Evolutionary conservation across 2,329 filamentous ascomycete genomes (phyloP).

Genomic region (Sporothrix sp.): DNA sequence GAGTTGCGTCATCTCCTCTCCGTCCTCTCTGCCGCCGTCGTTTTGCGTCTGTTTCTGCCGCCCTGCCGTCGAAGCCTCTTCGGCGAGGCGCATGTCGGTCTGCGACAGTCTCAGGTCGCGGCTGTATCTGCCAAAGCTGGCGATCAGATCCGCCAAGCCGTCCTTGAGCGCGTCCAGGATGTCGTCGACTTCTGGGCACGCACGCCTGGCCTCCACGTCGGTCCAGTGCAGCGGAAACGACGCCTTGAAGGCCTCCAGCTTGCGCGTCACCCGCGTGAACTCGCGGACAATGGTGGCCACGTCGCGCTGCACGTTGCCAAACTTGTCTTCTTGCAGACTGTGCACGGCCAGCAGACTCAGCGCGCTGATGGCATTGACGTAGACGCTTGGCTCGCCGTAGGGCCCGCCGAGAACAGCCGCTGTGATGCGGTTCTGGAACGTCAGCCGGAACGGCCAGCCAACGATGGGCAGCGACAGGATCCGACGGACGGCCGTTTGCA

Average conservation of each 20-base stretch:
- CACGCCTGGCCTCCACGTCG: slow-evolving; percentile 50
- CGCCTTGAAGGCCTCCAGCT: slow-evolving; percentile 57
- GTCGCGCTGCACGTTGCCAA: slow-evolving; percentile 76
- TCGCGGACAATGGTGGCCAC: slow-evolving; percentile 64
- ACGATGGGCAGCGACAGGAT: slow-evolving; percentile 41
- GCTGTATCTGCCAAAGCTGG: slow-evolving; percentile 65
- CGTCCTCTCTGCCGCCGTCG: not conserved
- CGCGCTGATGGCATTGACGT: slow-evolving; percentile 62
- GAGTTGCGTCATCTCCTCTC: slow-evolving; percentile 8
- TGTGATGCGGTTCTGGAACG: slow-evolving; percentile 54
- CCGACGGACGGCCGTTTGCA: slow-evolving; percentile 37
- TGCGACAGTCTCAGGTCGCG: slow-evolving; percentile 58
- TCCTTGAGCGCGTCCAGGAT: slow-evolving; percentile 55
- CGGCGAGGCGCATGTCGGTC: slow-evolving; percentile 64
- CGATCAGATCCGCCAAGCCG: slow-evolving; percentile 55
- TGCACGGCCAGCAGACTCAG: slow-evolving; percentile 59
- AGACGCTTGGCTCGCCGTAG: slow-evolving; percentile 56
- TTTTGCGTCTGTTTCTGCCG: slow-evolving; percentile 17
- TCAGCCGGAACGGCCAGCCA: slow-evolving; percentile 60
- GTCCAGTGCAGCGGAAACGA: slow-evolving; percentile 64
- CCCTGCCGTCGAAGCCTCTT: slow-evolving; percentile 41
- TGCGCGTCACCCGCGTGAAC: slow-evolving; percentile 58
- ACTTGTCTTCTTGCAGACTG: slow-evolving; percentile 71
- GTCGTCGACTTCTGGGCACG: slow-evolving; percentile 58
- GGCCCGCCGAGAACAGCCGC: slow-evolving; percentile 64